These are phyloP conservation scores for Penicillium pancosmium DNA, from an alignment of 495 filamentous ascomycete genomes.

Conservation along the genomic window DNA sequence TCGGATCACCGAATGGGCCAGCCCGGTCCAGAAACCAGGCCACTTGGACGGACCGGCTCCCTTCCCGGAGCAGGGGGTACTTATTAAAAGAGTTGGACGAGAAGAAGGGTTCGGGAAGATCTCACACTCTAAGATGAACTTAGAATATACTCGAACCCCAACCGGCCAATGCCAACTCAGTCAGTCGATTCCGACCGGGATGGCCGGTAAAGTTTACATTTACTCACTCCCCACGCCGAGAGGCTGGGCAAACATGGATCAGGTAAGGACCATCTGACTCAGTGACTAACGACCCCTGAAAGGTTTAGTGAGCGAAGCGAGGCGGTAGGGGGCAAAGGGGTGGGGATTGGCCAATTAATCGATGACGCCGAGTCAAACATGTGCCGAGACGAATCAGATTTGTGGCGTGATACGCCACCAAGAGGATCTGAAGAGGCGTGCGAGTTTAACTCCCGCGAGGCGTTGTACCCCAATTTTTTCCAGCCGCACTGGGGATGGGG, in stretches of 20 bases:
- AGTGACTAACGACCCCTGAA: neutral
- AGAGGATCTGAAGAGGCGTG: slow-evolving; percentile 3
- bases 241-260: neutral
- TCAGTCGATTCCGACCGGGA: neutral
- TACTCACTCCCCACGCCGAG: slow-evolving; percentile 1
- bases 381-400: neutral
- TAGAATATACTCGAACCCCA: neutral
- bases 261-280: too few species aligned
- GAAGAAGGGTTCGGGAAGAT: too few species aligned
- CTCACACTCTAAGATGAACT: too few species aligned
- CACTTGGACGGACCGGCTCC: too few species aligned
- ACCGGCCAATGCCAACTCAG: neutral
- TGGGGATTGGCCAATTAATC: neutral
- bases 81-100: too few species aligned
- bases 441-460: neutral
- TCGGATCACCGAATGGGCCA: too few species aligned
- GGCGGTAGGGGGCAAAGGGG: neutral
- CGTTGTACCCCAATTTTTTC: neutral
- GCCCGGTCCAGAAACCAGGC: too few species aligned
- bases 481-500: too few species aligned
- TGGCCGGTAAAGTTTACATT: neutral
- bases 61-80: too few species aligned
- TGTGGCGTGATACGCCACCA: slow-evolving; percentile 1
- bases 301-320: neutral
- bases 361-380: neutral